Evolutionary conservation across 768 basidiomycete species (phyloP), one percentile per base, ranked within the genome.

Genomic region (Leucosporidium yakuticum): DNA sequence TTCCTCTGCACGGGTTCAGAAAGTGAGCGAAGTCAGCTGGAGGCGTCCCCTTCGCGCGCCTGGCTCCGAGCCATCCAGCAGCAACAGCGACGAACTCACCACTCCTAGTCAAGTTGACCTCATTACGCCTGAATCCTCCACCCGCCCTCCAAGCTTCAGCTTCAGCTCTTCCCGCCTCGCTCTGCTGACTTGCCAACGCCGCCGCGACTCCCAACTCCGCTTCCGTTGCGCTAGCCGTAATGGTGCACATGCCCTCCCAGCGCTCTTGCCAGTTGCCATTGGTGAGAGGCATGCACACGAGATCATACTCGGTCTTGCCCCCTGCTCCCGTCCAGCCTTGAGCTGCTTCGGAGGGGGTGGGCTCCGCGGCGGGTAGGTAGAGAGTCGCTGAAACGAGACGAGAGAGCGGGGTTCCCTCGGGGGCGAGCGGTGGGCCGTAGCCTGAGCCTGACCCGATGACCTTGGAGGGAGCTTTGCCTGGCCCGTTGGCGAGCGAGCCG

Each of bases 71-170:
- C 17, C 25, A 60, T 25, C 5, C 14, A 17, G 17, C 11, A 12
- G 23, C 4, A 19, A 25, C 25, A 51, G 20, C 23, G 15, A 6
- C 11, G 20, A n/a, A 81, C 87, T 73, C 75, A 89, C 89, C 93
- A n/a, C 95, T 82, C 70, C 88, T 82, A 21, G 90, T 90, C 64
- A 96, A 84, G 62, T 89, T 95, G 64, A 97, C 87, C 80, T 99
- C 96, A 66, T 88, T 89, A 49, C 83, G 80, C 75, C 83, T 77
- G 78, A 97, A 94, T 49, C 82, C 85, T 34, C 91, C 92, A 27
- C 85, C 84, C 63, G 85, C 83, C 75, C 96, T 84, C 96, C 96
- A 99, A 21, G 80, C 80, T 79, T 99, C 96, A 2, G 92, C 91
- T 69, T 83, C 51, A 73, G 60, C 59, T 73, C 78, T 62, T 73